Evolutionary conservation across 108 stramenopile genomes (phyloP), one percentile per base, ranked within the genome.

Genomic region (Chaetoceros tenuissimus): DNA sequence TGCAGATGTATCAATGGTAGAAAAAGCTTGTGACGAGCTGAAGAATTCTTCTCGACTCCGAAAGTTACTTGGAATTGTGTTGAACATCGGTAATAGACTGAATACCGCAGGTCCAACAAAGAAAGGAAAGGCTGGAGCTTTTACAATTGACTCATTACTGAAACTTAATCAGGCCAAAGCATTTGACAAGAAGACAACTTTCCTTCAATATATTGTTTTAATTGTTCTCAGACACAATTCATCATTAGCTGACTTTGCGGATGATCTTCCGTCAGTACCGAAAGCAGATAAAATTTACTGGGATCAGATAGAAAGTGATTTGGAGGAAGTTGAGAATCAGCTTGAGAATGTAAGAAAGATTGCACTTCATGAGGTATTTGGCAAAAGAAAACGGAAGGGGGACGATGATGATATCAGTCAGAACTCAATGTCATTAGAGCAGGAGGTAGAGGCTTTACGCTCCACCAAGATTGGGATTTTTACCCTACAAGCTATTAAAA

Each of bases 111-210:
- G 89, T 22, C 72, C 66, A 27, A 63, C 68, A 25, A 71, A 64
- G 20, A 78, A 84, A 52, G 52, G 78, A 24, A 86, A 87, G 58
- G 92, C 94, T 5, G 81, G 84, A 17, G 97, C 90, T 17, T 96
- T 96, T 65, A 77, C 94, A 2, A 66, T 98, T 2, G 94, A 96
- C 51, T 95, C 95, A 2, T 75, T 98, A 24, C 78, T 94, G 27
- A 96, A 96, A 73, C 75, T 98, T 51, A 89, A 79, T 51, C 77
- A 90, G 53, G 95, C 96, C 20, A 98, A 98, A 75, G 96, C 96
- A 16, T 89, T 89, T 57, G 97, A 98, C 78, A 91, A 93, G 73
- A 96, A 95, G 66, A 98, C 97, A 7, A 92, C 92, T 2, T 90
- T 98, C 58, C 78, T 98, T 29, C 89, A 97, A 60, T 96, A 95